phyloP scores from a whole-genome alignment of 805 yeast genomes.

The Lipomyces yamadae region DNA sequence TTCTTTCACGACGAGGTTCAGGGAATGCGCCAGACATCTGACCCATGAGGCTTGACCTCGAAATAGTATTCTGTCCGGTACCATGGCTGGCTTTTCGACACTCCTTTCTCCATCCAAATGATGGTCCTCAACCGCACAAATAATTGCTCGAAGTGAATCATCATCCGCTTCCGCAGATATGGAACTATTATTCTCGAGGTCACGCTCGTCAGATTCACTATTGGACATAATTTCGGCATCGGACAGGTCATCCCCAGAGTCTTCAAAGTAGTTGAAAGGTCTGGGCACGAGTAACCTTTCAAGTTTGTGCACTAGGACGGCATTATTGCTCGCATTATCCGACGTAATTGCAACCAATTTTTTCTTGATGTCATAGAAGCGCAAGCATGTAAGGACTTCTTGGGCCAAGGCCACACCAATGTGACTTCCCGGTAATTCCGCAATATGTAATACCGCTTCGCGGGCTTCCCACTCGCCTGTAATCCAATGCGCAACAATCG shows the following conservation, averaged over 20 bases:
- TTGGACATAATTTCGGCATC: neutral
- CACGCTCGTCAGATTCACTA: neutral
- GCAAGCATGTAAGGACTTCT: slow-evolving; percentile 1
- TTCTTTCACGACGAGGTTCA: neutral
- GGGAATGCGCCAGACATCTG: neutral
- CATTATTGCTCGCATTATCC: slow-evolving; percentile 2
- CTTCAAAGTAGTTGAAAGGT: no score
- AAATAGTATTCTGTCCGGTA: neutral
- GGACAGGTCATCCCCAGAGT: neutral
- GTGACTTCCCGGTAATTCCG: slow-evolving; percentile 1
- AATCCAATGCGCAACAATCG: slow-evolving; percentile 1
- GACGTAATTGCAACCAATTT: neutral
- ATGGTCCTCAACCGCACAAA: neutral
- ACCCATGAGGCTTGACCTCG: neutral
- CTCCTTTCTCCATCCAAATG: neutral
- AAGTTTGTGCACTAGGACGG: neutral
- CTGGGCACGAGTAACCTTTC: neutral
- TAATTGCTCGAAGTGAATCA: neutral
- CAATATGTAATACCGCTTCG: neutral
- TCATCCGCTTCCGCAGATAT: no score
- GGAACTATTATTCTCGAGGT: no score
- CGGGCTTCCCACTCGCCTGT: slow-evolving; percentile 6
- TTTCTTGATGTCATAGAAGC: neutral
- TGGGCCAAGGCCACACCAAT: neutral
- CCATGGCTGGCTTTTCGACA: neutral